Evolutionary conservation across 768 basidiomycete genomes (phyloP).

Genomic region (Mycena floridula): DNA sequence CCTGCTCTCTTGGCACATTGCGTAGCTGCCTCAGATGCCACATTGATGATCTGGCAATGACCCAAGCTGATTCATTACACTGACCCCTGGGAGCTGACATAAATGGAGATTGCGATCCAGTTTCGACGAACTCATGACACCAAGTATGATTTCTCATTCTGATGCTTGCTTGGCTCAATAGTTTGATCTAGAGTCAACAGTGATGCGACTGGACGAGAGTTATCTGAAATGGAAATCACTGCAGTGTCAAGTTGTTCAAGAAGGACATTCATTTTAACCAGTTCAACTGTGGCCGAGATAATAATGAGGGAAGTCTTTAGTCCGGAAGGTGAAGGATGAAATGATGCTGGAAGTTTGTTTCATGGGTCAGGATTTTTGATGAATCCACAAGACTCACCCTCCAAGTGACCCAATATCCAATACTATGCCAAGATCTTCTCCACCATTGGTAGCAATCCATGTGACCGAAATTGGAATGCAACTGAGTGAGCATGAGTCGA

Average conservation of each 20-base stretch:
- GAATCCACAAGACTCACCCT: slow-evolving; percentile 18
- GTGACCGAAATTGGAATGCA: neutral
- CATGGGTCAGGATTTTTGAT: neutral
- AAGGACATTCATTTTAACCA: neutral
- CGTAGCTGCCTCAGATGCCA: no score
- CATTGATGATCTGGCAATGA: no score
- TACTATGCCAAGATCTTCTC: slow-evolving; percentile 27
- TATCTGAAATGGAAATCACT: no score
- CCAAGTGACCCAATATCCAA: slow-evolving; percentile 38
- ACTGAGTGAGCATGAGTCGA: slow-evolving; percentile 36
- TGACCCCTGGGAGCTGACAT: no score
- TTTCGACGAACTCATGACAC: no score
- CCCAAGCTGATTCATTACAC: no score
- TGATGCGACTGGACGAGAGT: no score
- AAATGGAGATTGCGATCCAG: no score
- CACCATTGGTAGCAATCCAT: neutral
- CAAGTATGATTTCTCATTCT: no score
- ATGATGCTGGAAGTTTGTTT: slow-evolving; percentile 16
- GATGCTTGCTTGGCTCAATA: no score
- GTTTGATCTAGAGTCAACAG: no score
- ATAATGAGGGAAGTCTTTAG: neutral
- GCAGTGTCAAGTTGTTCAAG: neutral
- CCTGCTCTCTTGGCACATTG: no score
- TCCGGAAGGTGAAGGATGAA: slow-evolving; percentile 21
- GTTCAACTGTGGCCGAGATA: neutral